These are phyloP conservation scores for Dactylonectria estremocensis DNA, from an alignment of 2,329 filamentous ascomycete species.

Conservation along the genomic window DNA sequence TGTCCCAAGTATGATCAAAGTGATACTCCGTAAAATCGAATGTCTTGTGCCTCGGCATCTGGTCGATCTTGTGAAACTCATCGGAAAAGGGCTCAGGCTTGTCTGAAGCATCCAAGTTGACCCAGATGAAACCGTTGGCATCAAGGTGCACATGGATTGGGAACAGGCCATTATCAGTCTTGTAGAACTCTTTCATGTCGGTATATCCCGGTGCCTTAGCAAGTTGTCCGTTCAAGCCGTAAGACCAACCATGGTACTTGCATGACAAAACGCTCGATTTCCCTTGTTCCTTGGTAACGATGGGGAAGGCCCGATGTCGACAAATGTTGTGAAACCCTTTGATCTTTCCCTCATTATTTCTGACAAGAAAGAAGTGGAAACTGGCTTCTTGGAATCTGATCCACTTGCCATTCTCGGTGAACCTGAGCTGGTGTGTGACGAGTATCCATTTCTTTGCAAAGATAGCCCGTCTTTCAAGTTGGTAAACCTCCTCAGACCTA, in stretches of 20 bases:
- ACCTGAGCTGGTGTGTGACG: slow-evolving; percentile 65
- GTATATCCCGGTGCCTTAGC: slow-evolving; percentile 73
- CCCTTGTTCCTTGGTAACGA: slow-evolving; percentile 66
- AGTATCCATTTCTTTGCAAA: slow-evolving; percentile 71
- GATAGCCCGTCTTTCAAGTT: slow-evolving; percentile 69
- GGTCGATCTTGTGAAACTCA: slow-evolving; percentile 63
- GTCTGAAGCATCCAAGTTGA: slow-evolving; percentile 65
- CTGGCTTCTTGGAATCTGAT: slow-evolving; percentile 67
- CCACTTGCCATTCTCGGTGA: slow-evolving; percentile 68
- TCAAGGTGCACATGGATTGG: slow-evolving; percentile 67
- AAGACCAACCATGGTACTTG: slow-evolving; percentile 75
- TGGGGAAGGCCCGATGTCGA: slow-evolving; percentile 71
- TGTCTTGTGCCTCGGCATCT: slow-evolving; percentile 58
- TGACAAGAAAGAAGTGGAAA: slow-evolving; percentile 67
- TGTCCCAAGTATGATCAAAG: slow-evolving; percentile 70
- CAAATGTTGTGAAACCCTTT: slow-evolving; percentile 75
- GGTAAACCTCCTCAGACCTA: slow-evolving; percentile 63
- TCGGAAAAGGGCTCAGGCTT: slow-evolving; percentile 65
- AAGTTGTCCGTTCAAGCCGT: slow-evolving; percentile 68
- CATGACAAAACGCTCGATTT: slow-evolving; percentile 68
- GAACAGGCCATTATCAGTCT: slow-evolving; percentile 67
- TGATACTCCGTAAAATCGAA: slow-evolving; percentile 66
- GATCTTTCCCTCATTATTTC: slow-evolving; percentile 65
- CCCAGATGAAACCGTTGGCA: slow-evolving; percentile 70
- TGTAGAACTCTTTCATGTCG: slow-evolving; percentile 68